Percentiles rank a stretch among this genome's conserved stretches.
Conservation (phyloP, 1,284 basidiomycete genomes). For the Thelephora terrestris region DNA sequence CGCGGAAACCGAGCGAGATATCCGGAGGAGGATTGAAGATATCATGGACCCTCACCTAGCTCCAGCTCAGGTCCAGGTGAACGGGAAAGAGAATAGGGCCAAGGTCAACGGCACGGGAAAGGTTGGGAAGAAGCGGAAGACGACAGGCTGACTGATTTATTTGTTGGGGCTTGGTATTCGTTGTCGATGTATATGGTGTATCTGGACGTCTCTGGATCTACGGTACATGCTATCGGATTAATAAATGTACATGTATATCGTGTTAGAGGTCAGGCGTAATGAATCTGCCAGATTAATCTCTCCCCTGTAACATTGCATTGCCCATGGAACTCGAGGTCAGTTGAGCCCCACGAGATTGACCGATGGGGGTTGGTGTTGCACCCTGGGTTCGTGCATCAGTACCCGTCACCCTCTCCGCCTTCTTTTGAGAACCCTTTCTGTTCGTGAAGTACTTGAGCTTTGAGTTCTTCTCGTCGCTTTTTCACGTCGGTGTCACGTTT, state of each 20-base stretch:
- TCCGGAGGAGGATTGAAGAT: conserved; percentile 64
- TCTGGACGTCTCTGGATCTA: not conserved
- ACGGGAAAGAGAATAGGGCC: conserved; percentile 30
- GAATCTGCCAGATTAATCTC: conserved; percentile 24
- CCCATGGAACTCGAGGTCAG: too few species aligned
- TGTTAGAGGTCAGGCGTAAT: conserved; percentile 22
- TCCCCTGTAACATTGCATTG: too few species aligned
- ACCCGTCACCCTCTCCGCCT: conserved; percentile 86
- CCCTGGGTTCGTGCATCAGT: conserved; percentile 31
- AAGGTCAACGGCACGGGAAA: conserved; percentile 36
- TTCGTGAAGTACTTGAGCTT: conserved; percentile 69
- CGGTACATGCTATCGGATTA: not conserved
- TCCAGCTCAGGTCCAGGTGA: conserved; percentile 22
- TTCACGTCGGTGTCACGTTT: conserved; percentile 59
- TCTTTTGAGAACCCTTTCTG: conserved; percentile 80
- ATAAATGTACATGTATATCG: not conserved
- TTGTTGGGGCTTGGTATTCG: not conserved
- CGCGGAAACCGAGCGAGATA: conserved; percentile 60
- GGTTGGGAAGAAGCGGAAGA: conserved; percentile 55
- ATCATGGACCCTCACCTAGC: conserved; percentile 39
- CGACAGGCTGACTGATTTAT: conserved; percentile 5
- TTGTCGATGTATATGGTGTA: conserved; percentile 1
- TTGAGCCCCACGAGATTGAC: too few species aligned
- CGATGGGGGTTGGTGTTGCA: not conserved
- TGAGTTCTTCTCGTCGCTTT: conserved; percentile 61